Conservation (phyloP, 139 green algal species). For the Nannochloris sp. region DNA sequence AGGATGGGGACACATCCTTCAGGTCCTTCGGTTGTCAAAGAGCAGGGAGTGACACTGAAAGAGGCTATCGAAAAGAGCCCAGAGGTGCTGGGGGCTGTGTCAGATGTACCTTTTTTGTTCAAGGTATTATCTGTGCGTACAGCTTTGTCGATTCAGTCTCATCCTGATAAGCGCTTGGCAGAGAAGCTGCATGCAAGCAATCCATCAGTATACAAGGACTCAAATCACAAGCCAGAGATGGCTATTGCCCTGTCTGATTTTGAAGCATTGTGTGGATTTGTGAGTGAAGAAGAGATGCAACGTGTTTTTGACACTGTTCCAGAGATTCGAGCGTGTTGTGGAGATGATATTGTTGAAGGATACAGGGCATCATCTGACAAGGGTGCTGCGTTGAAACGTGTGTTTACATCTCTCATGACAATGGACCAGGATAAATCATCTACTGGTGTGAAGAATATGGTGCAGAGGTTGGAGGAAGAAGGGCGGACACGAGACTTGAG, state of each 20-base stretch:
- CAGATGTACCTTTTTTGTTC: constrained; percentile 81
- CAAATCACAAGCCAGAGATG: constrained; percentile 99
- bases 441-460: background rate
- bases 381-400: constrained; percentile 36
- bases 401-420: constrained; percentile 86
- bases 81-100: constrained; percentile 50
- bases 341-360: background rate
- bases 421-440: constrained; percentile 4
- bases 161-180: constrained; percentile 93
- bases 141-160: constrained; percentile 94
- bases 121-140: constrained; percentile 95
- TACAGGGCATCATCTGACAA: background rate
- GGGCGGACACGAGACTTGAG: constrained; percentile 17
- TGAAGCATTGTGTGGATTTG: constrained; percentile 89
- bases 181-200: constrained; percentile 68
- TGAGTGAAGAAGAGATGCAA: constrained; percentile 41
- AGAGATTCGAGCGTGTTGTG: constrained; percentile 42
- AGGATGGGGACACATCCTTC: constrained; percentile 94
- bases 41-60: constrained; percentile 31
- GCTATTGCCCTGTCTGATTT: constrained; percentile 84
- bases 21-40: constrained; percentile 60
- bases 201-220: constrained; percentile 89
- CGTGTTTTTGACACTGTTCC: constrained; percentile 33
- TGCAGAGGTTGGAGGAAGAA: constrained; percentile 5
- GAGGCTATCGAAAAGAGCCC: constrained; percentile 58